phyloP scores from a whole-genome alignment of 139 green algal species.

The Limnomonas spitsbergensis region DNA sequence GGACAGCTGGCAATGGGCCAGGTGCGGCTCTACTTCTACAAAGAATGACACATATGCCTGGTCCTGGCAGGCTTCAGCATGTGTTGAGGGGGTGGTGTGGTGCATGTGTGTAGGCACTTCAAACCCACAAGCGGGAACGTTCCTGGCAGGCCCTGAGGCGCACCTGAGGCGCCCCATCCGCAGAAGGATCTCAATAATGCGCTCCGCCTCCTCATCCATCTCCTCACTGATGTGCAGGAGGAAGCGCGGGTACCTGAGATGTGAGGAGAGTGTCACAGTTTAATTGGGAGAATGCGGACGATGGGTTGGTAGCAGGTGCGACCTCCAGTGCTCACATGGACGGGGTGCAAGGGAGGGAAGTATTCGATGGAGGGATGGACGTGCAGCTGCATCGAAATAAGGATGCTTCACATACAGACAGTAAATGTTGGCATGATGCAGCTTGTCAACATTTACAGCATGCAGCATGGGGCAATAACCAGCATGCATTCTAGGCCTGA shows the following conservation, averaged over 20 bases:
- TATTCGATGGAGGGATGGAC: no score
- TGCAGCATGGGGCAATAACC: no score
- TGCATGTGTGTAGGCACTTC: not conserved
- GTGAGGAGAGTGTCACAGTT: no score
- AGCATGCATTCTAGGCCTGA: no score
- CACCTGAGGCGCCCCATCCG: conserved; percentile 57
- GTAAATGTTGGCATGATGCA: no score
- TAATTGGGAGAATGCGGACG: not conserved
- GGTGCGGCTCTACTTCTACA: no score
- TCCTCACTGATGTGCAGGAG: conserved; percentile 56
- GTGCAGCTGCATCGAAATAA: no score
- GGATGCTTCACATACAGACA: no score
- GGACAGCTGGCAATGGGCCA: not conserved
- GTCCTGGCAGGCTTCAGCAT: not conserved
- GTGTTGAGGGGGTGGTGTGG: not conserved
- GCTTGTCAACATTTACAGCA: no score
- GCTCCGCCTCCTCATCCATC: conserved; percentile 29
- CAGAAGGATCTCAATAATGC: conserved; percentile 55
- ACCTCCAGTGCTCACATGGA: no score
- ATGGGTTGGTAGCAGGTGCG: no score
- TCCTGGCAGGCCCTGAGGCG: not conserved
- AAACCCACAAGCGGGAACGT: not conserved
- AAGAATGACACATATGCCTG: not conserved
- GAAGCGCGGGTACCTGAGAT: conserved; percentile 53
- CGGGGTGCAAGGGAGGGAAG: no score